phyloP scores from a whole-genome alignment of 1,139 yeast species.

The Protomyces pachydermus region DNA sequence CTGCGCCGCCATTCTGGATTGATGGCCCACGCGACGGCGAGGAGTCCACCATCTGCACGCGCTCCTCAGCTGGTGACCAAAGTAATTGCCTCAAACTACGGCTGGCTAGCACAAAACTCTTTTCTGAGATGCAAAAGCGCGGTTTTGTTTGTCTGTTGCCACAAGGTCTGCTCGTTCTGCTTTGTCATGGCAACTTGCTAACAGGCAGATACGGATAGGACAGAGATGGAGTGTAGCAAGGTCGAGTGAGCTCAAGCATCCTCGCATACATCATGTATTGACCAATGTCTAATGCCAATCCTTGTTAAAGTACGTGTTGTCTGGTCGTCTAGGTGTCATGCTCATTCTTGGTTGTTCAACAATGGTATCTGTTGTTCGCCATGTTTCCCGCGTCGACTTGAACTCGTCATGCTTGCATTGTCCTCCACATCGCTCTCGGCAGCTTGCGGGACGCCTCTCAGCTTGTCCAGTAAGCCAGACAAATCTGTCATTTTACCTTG shows the following conservation, averaged over 20 bases:
- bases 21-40: constrained; percentile 17
- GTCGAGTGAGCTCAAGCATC: background rate
- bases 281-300: too few relatives aligned
- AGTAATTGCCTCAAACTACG: constrained; percentile 11
- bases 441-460: constrained; percentile 13
- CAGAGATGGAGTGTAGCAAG: constrained; percentile 23
- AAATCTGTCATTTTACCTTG: constrained; percentile 10
- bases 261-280: background rate
- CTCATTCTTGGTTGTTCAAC: too few relatives aligned
- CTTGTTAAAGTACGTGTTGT: too few relatives aligned
- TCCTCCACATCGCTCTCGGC: background rate
- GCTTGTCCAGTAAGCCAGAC: constrained; percentile 12
- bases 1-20: constrained; percentile 8
- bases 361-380: too few relatives aligned
- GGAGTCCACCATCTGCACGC: constrained; percentile 13
- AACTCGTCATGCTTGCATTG: background rate
- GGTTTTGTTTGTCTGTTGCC: constrained; percentile 22
- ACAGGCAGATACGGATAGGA: constrained; percentile 12
- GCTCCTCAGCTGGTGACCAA: constrained; percentile 6
- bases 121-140: constrained; percentile 18
- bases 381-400: background rate
- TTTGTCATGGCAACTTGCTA: background rate
- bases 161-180: constrained; percentile 7
- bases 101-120: constrained; percentile 19
- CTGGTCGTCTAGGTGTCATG: too few relatives aligned